phyloP scores from a whole-genome alignment of 805 yeast species.

The Lipomyces mesembrius region DNA sequence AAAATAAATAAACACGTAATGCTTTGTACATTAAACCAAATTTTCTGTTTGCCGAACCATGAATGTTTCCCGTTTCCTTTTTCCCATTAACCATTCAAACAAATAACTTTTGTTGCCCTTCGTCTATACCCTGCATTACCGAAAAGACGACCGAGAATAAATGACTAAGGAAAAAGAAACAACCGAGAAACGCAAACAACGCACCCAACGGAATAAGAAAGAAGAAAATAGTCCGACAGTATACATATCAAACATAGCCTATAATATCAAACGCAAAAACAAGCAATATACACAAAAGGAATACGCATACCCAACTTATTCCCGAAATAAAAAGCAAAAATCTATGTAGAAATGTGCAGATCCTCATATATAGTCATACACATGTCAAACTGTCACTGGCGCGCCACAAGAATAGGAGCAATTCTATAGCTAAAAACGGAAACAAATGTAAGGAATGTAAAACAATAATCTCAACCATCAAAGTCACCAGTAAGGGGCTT shows the following conservation, averaged over 20 bases:
- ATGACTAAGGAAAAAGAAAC: constrained; percentile 16
- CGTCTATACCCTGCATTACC: constrained; percentile 10
- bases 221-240: neutral
- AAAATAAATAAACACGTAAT: constrained; percentile 11
- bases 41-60: constrained; percentile 20
- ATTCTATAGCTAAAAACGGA: constrained; percentile 12
- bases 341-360: constrained; percentile 5
- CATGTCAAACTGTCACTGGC: constrained; percentile 26
- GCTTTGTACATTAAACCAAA: constrained; percentile 12
- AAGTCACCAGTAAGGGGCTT: neutral
- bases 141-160: constrained; percentile 10
- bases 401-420: constrained; percentile 26
- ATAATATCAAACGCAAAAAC: neutral
- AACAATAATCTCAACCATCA: constrained; percentile 2
- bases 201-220: constrained; percentile 9
- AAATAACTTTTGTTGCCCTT: constrained; percentile 23
- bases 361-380: constrained; percentile 10
- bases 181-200: constrained; percentile 18
- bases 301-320: constrained; percentile 6
- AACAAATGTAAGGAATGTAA: constrained; percentile 7
- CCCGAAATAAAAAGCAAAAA: constrained; percentile 3
- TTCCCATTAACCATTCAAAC: constrained; percentile 26
- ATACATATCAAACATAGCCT: neutral
- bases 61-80: constrained; percentile 25
- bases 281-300: constrained; percentile 5